Conservation (phyloP, 2,329 filamentous ascomycete genomes). For the Apiospora aurea region DNA sequence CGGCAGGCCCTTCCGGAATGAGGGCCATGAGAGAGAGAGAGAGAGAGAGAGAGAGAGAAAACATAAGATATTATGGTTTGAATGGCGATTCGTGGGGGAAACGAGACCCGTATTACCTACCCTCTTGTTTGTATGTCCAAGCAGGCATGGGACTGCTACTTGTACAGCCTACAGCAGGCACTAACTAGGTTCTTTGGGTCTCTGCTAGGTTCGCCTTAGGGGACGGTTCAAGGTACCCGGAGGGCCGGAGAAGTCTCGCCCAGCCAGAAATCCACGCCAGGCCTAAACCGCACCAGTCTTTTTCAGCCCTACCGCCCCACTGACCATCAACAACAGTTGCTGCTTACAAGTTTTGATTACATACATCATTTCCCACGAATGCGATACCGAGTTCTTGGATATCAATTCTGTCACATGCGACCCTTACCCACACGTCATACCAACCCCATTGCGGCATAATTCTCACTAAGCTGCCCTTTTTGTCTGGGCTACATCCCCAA, state of each 20-base stretch:
- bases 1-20: not conserved
- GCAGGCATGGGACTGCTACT: not conserved
- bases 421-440: not conserved
- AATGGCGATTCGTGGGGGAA: not conserved
- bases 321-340: not conserved
- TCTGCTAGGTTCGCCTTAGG: not conserved
- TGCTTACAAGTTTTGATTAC: not conserved
- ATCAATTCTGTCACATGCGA: not conserved
- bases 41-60: not conserved
- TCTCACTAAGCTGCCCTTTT: not conserved
- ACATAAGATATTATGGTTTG: not conserved
- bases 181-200: not conserved
- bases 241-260: not conserved
- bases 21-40: not conserved
- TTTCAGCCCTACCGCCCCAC: constrained; percentile 22
- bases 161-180: too few relatives aligned
- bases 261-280: not conserved
- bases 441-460: not conserved
- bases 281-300: constrained; percentile 1
- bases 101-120: not conserved
- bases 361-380: not conserved
- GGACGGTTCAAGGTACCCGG: not conserved
- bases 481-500: not conserved
- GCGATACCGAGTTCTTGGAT: not conserved
- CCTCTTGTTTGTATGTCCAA: not conserved